Evolutionary conservation across 805 yeast genomes (phyloP), one percentile per base, ranked within the genome.

Genomic region (Danielia reshetovae): DNA sequence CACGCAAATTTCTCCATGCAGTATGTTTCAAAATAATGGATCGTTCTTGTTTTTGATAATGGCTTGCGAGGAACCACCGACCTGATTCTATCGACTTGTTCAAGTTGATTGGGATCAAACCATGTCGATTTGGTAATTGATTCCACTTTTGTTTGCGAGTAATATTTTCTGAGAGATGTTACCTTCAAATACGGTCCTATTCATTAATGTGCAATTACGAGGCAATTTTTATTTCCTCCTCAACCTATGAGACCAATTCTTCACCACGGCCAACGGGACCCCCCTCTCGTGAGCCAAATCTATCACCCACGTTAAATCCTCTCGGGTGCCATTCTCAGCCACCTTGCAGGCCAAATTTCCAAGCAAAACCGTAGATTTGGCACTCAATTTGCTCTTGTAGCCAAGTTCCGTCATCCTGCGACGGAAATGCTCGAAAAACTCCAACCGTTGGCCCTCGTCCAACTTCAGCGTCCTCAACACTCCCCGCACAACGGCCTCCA

Each of bases 401-500:
- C 56, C 56, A 15, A 50, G 30, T 7, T 29, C 31, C n/a, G 30
- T 32, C 30, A 54, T 40, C 23, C 36, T 40, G 7, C 24, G 32
- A 23, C 50, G 43, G 29, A 58, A 56, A 4, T 32, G 24, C 10
- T 44, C 42, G 29, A 55, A 48, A 8, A 45, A 25, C 21, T 27
- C 36, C 7, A 64, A 30, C 30, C 45, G 50, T 16, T 51, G 47
- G 24, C 41, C 40, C 3, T 38, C 41, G 3, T 30, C 32, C 27
- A 56, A 38, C 7, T 22, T 39, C 12, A 28, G 12, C 4, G 60
- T 41, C 12, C 40, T 35, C 13, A 65, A 35, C 6, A 65, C 48
- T 5, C 68, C 71, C 13, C 50, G 45, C 26, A 57, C 48, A 21
- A 51, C 54, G 25, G 43, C 57, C 27, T 38, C 37, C 46, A 54